Evolutionary conservation across 345 rosid genomes (phyloP), one percentile per base, ranked within the genome.

Genomic region (Sonneratia alba): DNA sequence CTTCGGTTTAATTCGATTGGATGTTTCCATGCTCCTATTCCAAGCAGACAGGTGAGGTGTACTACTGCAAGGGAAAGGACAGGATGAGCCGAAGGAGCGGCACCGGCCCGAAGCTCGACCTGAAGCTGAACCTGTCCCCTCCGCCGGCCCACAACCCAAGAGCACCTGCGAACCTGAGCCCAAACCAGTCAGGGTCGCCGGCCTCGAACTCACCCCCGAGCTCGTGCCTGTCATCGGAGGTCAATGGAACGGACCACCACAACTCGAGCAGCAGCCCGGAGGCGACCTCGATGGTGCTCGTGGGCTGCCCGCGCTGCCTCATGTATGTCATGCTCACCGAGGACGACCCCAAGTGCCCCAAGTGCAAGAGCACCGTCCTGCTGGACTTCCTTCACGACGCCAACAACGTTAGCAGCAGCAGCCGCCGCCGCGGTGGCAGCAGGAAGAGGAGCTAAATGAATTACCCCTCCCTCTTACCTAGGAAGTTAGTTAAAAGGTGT

Each of bases 281-380:
- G 77, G 82, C 97, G 13, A 82, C 91, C 1, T 89, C 98, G 43
- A 95, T 95, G 99, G 82, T 92, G 64, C 91, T 95, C 13, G 98
- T 90, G 3, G 99, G 97, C 0, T 92, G 97, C 62, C 97, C 97
- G 22, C 80, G 96, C 71, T 92, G 97, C 80, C 87, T 88, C 70
- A 92, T 92, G 96, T 92, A 92, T 69, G 93, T 92, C n/a, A 89
- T 92, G 97, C 86, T 92, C 34, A 84, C 97, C 0, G 89, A 89
- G 77, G 88, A 86, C 36, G 91, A 88, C 62, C 92, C 96, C 67
- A 88, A 83, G 75, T 92, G 97, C 79, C 97, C 92, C 63, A 88
- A 83, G 80, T 92, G 97, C 85, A 88, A 92, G 88, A 88, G 96
- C 81, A 85, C 96, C 34, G 96, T 92, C 61, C 85, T 92, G 79